Percentiles rank a stretch among this genome's conserved stretches.
Conservation (phyloP, 352 stramenopile genomes). For the Pythium chondricola region DNA sequence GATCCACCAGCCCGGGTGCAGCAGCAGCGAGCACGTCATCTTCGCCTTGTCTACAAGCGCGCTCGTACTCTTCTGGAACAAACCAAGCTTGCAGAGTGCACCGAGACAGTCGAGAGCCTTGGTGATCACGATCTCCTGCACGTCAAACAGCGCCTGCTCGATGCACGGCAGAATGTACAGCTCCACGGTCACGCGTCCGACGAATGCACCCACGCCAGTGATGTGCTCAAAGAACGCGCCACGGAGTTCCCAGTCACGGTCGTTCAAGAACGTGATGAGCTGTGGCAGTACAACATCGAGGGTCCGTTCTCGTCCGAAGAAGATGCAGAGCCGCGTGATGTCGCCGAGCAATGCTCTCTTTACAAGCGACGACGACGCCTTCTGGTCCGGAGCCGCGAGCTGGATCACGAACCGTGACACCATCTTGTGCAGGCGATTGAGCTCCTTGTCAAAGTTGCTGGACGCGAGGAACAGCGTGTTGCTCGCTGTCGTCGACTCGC, state of each 20-base stretch:
- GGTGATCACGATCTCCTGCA: slow-evolving; percentile 93
- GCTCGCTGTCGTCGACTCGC: slow-evolving; percentile 20
- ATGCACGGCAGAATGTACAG: slow-evolving; percentile 97
- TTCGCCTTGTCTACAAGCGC: slow-evolving; percentile 80
- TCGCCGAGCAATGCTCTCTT: slow-evolving; percentile 93
- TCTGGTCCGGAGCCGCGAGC: slow-evolving; percentile 86
- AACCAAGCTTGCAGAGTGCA: slow-evolving; percentile 85
- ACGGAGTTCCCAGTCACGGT: slow-evolving; percentile 89
- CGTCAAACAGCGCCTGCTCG: slow-evolving; percentile 95
- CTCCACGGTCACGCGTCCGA: slow-evolving; percentile 90
- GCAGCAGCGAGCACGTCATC: slow-evolving; percentile 77
- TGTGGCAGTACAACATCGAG: slow-evolving; percentile 95
- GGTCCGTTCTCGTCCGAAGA: slow-evolving; percentile 94
- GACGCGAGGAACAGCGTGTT: slow-evolving; percentile 47
- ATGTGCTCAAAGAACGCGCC: slow-evolving; percentile 92
- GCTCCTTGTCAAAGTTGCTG: slow-evolving; percentile 90
- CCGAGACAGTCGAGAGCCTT: slow-evolving; percentile 90
- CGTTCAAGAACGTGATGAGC: slow-evolving; percentile 96
- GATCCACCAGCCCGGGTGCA: slow-evolving; percentile 88
- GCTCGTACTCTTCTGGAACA: slow-evolving; percentile 86
- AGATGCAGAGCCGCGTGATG: slow-evolving; percentile 94
- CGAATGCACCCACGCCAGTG: slow-evolving; percentile 91
- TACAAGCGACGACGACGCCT: slow-evolving; percentile 87
- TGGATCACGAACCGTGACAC: slow-evolving; percentile 93
- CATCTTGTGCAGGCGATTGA: slow-evolving; percentile 90